Percentiles rank a stretch among this genome's conserved stretches.
Conservation (phyloP, 306 rosid species). For the Pueraria montana region DNA sequence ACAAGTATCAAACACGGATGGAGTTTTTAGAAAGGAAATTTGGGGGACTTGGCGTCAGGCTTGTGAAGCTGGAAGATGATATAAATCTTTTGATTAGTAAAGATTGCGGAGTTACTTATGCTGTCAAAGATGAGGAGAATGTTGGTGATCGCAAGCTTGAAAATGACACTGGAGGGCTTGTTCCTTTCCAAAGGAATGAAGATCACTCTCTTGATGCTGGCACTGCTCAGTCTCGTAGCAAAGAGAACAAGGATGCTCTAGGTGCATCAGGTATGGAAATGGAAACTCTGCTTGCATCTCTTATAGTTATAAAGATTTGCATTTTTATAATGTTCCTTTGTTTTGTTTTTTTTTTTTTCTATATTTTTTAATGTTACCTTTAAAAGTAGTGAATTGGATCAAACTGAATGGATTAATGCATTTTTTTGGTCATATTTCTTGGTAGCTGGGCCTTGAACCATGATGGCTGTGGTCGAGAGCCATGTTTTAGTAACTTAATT, state of each 20-base stretch:
- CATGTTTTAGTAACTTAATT: too few relatives aligned
- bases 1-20: not conserved
- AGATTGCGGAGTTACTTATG: not conserved
- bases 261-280: slow-evolving; percentile 44
- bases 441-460: not conserved
- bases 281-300: slow-evolving; percentile 5
- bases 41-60: not conserved
- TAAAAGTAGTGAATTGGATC: slow-evolving; percentile 11
- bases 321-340: not conserved
- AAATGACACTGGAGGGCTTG: not conserved
- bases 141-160: not conserved
- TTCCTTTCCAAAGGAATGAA: slow-evolving; percentile 29
- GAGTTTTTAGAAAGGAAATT: not conserved
- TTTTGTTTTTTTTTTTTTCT: too few relatives aligned
- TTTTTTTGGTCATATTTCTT: not conserved
- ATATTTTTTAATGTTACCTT: too few relatives aligned
- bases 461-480: too few relatives aligned
- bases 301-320: not conserved
- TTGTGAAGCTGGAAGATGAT: slow-evolving; percentile 30
- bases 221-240: not conserved
- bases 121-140: not conserved
- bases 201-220: slow-evolving; percentile 7
- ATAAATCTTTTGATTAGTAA: not conserved
- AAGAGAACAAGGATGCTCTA: slow-evolving; percentile 13
- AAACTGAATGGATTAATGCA: not conserved